phyloP scores from a whole-genome alignment of 495 filamentous ascomycete genomes.

The Filosporella fistucella region DNA sequence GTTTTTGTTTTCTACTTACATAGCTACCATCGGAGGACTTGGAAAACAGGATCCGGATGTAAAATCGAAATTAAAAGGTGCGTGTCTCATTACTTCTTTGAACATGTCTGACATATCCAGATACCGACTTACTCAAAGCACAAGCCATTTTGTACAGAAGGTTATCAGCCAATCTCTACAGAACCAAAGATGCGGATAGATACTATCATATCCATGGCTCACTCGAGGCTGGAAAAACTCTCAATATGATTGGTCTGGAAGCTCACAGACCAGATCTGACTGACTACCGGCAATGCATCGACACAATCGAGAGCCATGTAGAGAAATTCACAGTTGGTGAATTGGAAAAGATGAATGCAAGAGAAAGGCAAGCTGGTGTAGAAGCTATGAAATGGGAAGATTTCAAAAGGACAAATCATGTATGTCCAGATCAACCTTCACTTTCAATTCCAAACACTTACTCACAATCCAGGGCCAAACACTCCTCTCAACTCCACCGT shows the following conservation, averaged over 20 bases:
- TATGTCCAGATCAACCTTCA: conserved; percentile 25
- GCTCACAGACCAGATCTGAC: conserved; percentile 57
- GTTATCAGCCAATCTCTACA: conserved; percentile 71
- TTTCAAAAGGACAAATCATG: conserved; percentile 57
- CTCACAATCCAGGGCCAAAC: conserved; percentile 35
- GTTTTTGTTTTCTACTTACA: conserved; percentile 68
- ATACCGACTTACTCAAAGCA: conserved; percentile 65
- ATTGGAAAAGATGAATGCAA: conserved; percentile 60
- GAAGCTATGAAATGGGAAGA: conserved; percentile 60
- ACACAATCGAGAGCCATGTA: conserved; percentile 62
- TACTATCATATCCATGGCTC: conserved; percentile 81
- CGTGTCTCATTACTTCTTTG: neutral
- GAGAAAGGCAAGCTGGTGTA: conserved; percentile 61
- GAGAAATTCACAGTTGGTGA: conserved; percentile 56
- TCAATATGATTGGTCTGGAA: conserved; percentile 69
- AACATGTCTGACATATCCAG: conserved; percentile 30
- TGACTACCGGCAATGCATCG: conserved; percentile 61
- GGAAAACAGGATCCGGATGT: conserved; percentile 57
- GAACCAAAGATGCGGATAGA: conserved; percentile 56
- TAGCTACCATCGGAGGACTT: conserved; percentile 66
- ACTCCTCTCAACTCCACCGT: conserved; percentile 39
- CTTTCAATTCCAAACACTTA: conserved; percentile 4
- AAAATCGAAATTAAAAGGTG: conserved; percentile 30
- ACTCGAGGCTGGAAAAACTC: conserved; percentile 60
- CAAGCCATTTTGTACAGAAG: conserved; percentile 71